Evolutionary conservation across 768 basidiomycete genomes (phyloP).

Genomic region (Tulasnella sp.): DNA sequence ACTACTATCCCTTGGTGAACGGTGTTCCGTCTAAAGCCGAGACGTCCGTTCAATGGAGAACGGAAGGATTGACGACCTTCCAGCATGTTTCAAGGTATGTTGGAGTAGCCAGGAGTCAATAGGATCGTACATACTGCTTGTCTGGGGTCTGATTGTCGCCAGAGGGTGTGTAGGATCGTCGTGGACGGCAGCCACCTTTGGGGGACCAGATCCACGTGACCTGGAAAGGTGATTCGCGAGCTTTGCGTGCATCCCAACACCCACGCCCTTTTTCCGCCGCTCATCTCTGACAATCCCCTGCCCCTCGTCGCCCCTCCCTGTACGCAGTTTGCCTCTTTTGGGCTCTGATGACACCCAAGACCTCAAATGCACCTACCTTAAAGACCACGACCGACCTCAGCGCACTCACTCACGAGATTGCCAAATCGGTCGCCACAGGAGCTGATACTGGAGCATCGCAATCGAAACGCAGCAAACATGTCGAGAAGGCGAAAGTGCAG

Average conservation of each 20-base stretch:
- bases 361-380: not conserved
- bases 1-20: too few species aligned
- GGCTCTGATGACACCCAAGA: not conserved
- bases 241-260: not conserved
- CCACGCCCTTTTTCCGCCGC: not conserved
- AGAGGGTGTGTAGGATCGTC: not conserved
- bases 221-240: not conserved
- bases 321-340: not conserved
- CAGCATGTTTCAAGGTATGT: not conserved
- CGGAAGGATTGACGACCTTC: not conserved
- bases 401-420: not conserved
- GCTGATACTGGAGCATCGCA: not conserved
- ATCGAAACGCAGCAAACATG: constrained; percentile 10
- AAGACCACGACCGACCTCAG: constrained; percentile 1
- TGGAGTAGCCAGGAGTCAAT: not conserved
- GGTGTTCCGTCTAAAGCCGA: too few species aligned
- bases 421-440: not conserved
- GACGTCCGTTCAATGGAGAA: too few species aligned
- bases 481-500: constrained; percentile 12
- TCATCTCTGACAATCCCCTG: not conserved
- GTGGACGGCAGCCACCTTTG: not conserved
- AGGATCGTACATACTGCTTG: not conserved
- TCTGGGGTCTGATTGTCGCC: not conserved
- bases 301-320: not conserved
- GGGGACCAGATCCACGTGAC: not conserved